A percentile compares a stretch with the other conserved stretches of the same genome.
phyloP scores from a whole-genome alignment of 768 basidiomycete species.

The Russula emetica region DNA sequence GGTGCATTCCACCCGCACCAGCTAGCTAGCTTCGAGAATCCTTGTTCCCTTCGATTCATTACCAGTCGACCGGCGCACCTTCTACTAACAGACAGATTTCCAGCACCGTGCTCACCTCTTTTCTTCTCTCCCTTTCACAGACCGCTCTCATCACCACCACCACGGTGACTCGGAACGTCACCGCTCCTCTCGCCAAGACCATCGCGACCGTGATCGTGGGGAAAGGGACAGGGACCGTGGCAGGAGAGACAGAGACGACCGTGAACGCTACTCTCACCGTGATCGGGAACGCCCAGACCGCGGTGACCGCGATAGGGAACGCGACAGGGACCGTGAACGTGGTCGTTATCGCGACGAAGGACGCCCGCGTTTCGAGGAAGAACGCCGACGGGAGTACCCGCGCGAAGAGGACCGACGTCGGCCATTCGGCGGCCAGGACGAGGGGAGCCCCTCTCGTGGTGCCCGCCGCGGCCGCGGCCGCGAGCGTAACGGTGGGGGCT shows the following conservation, averaged over 20 bases:
- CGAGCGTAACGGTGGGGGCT: constrained; percentile 52
- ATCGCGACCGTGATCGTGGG: constrained; percentile 36
- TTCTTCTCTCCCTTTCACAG: constrained; percentile 25
- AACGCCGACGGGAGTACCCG: constrained; percentile 36
- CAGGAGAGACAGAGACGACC: constrained; percentile 28
- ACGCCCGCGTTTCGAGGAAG: constrained; percentile 39
- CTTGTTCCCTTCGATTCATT: constrained; percentile 26
- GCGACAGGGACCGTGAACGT: constrained; percentile 48
- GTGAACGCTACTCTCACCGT: constrained; percentile 31
- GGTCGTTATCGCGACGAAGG: constrained; percentile 38
- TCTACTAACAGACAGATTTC: constrained; percentile 20
- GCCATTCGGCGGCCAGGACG: constrained; percentile 28
- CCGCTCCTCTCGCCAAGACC: constrained; percentile 32
- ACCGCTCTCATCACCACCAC: constrained; percentile 25
- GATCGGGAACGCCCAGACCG: constrained; percentile 36
- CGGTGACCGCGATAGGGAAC: constrained; percentile 38
- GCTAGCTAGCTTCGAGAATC: constrained; percentile 29
- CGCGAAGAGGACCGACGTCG: constrained; percentile 40
- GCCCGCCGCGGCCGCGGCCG: constrained; percentile 49
- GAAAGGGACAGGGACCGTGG: constrained; percentile 36
- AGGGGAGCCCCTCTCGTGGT: constrained; percentile 37
- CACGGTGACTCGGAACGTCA: constrained; percentile 31
- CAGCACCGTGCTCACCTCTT: constrained; percentile 26
- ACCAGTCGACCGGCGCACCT: constrained; percentile 19
- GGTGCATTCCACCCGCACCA: constrained; percentile 30